Percentiles rank a stretch among this genome's conserved stretches.
Conservation (phyloP, 140 eudicot genomes). For the Cichorium intybus region DNA sequence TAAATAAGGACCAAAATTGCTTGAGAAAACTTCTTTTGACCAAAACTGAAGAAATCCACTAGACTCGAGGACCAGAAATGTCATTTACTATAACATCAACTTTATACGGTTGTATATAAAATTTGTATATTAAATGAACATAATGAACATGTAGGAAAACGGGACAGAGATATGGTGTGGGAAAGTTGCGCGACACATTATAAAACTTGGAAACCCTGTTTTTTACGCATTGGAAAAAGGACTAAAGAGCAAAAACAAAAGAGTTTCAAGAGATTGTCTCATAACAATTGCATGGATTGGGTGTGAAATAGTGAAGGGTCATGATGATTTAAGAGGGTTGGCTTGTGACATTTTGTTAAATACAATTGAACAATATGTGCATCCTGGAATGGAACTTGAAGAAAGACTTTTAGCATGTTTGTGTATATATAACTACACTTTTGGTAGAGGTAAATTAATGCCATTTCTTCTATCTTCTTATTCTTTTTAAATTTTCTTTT, state of each 20-base stretch:
- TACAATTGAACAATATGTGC: constrained; percentile 65
- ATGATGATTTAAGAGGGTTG: constrained; percentile 53
- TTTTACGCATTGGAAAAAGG: constrained; percentile 67
- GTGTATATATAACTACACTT: constrained; percentile 77
- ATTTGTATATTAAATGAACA: background rate
- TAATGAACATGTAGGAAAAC: constrained; percentile 45
- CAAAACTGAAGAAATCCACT: no score
- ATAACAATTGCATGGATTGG: constrained; percentile 75
- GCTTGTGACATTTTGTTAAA: constrained; percentile 71
- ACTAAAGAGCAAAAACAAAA: constrained; percentile 55
- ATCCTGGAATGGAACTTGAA: constrained; percentile 82
- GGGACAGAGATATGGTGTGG: constrained; percentile 62
- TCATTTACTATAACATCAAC: no score
- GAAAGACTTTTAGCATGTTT: constrained; percentile 80
- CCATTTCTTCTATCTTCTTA: background rate
- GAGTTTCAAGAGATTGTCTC: constrained; percentile 63
- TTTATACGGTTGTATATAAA: no score
- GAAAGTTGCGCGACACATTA: constrained; percentile 53
- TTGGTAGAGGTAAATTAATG: constrained; percentile 64
- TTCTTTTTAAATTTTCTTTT: background rate
- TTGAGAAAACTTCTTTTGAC: no score
- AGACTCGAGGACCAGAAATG: no score
- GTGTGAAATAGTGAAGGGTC: constrained; percentile 55
- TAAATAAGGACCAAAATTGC: no score
- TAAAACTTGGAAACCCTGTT: constrained; percentile 45